Base-by-base conservation (phyloP, 2,329 filamentous ascomycete species). In the Stemphylium beticola region DNA sequence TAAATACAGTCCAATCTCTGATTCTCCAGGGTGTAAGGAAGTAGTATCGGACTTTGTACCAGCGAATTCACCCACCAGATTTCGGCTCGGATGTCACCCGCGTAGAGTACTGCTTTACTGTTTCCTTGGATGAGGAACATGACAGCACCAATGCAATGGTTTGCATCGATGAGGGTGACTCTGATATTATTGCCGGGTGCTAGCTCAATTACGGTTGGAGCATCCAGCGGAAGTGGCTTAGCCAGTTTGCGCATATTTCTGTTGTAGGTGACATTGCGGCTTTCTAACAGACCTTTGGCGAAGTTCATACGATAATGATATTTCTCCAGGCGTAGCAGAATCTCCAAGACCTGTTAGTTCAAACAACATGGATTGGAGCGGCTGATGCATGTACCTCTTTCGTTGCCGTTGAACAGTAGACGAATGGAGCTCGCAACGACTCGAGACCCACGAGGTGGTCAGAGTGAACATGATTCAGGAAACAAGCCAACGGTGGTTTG, bases 391-490 rank as follows among this genome's bases (percentile, higher is more conserved):
- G 65, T 68, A 82, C 87, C 73, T 92, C 88, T 60, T 85, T 85
- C 0, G 93, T 97, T 0, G 91, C 90, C 0, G 89, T 82, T 1
- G 93, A 96, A 77, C 92, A 97, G 75, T 96, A 97, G 17, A 98
- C 85, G 67, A 96, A 96, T 0, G 91, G 90, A 24, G 90, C 86
- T 40, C 86, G 84, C 49, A 93, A 82, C 11, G 82, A 85, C 64
- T 96, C 92, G 1, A 97, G 82, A 0, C 93, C 93, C 32, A 83
- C 83, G 1, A 97, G 83, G 75, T 97, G 93, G 66, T 97, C 93
- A 60, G 89, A 96, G 71, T 97, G 93, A 2, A 96, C 87, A 82
- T 98, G 93, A 74, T 90, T 96, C 22, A 98, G 81, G 70, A 98
- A 96, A 73, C 89, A 95, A 14, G 90, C 92, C 50, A 95, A 76